Percentiles rank a stretch among this genome's conserved stretches.
phyloP scores from a whole-genome alignment of 164 flowering plant species.

The Platanus orientalis region DNA sequence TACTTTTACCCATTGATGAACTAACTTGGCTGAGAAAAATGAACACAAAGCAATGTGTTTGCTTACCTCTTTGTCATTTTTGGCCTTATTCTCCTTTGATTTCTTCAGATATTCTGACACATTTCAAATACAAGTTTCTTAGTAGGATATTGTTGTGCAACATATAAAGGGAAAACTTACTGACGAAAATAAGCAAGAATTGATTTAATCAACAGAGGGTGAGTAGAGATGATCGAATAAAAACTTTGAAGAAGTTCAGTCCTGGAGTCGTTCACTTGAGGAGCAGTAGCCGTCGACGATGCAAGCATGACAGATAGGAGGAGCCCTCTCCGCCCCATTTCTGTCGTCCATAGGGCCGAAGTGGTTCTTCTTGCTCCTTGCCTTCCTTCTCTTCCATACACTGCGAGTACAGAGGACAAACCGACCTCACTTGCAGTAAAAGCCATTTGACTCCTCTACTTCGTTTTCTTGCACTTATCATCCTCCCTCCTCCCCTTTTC shows the following conservation, averaged over 20 bases:
- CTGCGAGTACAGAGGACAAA: constrained; percentile 36
- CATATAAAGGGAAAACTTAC: background rate
- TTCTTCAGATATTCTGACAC: constrained; percentile 69
- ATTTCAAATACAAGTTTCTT: background rate
- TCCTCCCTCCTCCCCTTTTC: background rate
- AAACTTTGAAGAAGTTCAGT: constrained; percentile 57
- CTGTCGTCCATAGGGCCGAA: constrained; percentile 1
- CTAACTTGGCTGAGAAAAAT: background rate
- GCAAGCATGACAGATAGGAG: constrained; percentile 27
- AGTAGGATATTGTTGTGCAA: background rate
- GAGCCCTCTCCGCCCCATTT: constrained; percentile 43
- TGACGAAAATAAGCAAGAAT: background rate
- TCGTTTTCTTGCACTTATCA: background rate
- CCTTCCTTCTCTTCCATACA: constrained; percentile 16
- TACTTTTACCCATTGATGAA: background rate
- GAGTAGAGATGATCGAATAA: background rate
- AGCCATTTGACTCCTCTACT: constrained; percentile 4
- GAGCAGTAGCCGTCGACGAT: constrained; percentile 10
- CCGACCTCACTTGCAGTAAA: constrained; percentile 34
- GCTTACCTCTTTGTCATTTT: constrained; percentile 81
- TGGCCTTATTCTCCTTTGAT: constrained; percentile 76
- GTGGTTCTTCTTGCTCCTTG: constrained; percentile 1
- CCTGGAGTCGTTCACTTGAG: constrained; percentile 32
- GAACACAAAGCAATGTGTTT: background rate
- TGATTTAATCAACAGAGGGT: background rate